Evolutionary conservation across 306 rosid genomes (phyloP).

Genomic region (Quercus suber): DNA sequence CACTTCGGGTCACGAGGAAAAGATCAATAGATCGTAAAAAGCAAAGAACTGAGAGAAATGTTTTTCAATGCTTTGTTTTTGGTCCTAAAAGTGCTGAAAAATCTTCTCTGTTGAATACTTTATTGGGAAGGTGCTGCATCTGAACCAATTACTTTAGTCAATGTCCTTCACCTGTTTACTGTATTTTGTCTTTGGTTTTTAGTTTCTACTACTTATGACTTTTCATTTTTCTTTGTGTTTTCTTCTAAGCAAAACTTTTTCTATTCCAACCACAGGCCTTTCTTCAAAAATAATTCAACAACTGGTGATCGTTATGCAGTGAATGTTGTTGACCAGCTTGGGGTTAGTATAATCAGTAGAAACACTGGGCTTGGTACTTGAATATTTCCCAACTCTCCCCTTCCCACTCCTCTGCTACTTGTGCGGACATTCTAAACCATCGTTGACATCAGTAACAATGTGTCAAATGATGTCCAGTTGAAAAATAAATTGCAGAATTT

Average conservation of each 20-base stretch:
- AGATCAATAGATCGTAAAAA: slow-evolving; percentile 68
- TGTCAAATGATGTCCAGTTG: slow-evolving; percentile 11
- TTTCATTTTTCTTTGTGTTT: slow-evolving; percentile 17
- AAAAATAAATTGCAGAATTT: slow-evolving; percentile 3
- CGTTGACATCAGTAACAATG: slow-evolving; percentile 1
- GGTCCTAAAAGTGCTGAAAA: slow-evolving; percentile 85
- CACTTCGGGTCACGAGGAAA: slow-evolving; percentile 70
- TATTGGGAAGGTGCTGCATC: slow-evolving; percentile 68
- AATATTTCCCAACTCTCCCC: background rate
- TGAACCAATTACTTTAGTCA: slow-evolving; percentile 23
- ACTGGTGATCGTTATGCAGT: slow-evolving; percentile 63
- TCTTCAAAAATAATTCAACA: slow-evolving; percentile 51
- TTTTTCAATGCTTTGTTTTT: slow-evolving; percentile 86
- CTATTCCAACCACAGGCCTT: slow-evolving; percentile 52
- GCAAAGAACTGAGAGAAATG: slow-evolving; percentile 73
- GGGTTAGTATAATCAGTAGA: slow-evolving; percentile 53
- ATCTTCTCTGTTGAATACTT: slow-evolving; percentile 75
- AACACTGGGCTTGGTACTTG: slow-evolving; percentile 18
- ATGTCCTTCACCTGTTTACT: background rate
- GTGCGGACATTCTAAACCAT: background rate
- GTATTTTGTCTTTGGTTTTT: background rate
- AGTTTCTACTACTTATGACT: slow-evolving; percentile 5
- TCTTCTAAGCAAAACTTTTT: slow-evolving; percentile 26
- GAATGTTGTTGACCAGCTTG: slow-evolving; percentile 55
- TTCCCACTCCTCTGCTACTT: background rate